Evolutionary conservation across 2,329 filamentous ascomycete species (phyloP).

Genomic region (Mollisiaceae sp.): DNA sequence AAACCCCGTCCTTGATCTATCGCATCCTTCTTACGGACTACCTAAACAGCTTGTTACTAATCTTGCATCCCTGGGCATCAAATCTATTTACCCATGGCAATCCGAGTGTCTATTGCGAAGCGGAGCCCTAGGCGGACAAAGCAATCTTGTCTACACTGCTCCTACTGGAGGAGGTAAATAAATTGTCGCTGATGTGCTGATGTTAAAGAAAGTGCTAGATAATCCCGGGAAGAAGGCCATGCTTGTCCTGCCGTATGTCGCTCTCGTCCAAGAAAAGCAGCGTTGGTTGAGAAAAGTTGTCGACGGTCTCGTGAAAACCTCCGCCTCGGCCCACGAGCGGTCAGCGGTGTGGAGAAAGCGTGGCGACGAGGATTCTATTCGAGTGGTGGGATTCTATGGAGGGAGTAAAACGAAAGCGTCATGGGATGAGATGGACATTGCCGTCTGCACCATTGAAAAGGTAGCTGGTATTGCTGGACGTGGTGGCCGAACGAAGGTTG

Average conservation of each 20-base stretch:
- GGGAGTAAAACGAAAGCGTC: slow-evolving; percentile 69
- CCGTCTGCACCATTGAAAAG: slow-evolving; percentile 82
- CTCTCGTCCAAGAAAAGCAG: slow-evolving; percentile 80
- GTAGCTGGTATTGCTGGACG: slow-evolving; percentile 41
- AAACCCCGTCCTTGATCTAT: slow-evolving; percentile 64
- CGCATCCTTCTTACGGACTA: slow-evolving; percentile 67
- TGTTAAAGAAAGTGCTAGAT: slow-evolving; percentile 73
- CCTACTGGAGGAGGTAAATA: slow-evolving; percentile 82
- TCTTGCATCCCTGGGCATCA: slow-evolving; percentile 69
- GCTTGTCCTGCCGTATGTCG: slow-evolving; percentile 77
- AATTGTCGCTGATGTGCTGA: slow-evolving; percentile 73
- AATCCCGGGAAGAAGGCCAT: slow-evolving; percentile 70
- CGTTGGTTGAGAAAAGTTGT: slow-evolving; percentile 74
- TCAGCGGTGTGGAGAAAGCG: slow-evolving; percentile 57
- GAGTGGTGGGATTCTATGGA: slow-evolving; percentile 76
- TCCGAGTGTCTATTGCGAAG: slow-evolving; percentile 73
- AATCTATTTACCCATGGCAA: slow-evolving; percentile 79
- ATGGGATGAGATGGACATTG: slow-evolving; percentile 79
- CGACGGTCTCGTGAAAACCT: slow-evolving; percentile 55
- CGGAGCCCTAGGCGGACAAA: slow-evolving; percentile 67
- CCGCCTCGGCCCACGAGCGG: slow-evolving; percentile 22
- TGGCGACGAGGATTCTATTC: slow-evolving; percentile 62
- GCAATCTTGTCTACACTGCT: slow-evolving; percentile 79
- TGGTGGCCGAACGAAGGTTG: neutral
- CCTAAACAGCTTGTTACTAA: slow-evolving; percentile 66